Evolutionary conservation across 768 basidiomycete species (phyloP).

Genomic region (Hypsizygus marmoreus): DNA sequence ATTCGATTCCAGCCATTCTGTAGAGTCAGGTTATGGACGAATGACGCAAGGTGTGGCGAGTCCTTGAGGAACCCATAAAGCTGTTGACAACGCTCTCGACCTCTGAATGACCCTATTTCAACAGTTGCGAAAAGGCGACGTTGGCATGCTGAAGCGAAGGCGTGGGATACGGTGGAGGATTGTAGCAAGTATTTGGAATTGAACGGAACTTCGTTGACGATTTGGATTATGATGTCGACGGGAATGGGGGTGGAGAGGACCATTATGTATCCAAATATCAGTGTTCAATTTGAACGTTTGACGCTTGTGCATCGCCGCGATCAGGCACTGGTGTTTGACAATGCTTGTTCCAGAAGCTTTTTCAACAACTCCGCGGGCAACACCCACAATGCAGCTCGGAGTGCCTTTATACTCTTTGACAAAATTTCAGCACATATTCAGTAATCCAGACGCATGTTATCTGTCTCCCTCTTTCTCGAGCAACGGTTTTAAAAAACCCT

Average conservation of each 20-base stretch:
- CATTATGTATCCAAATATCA: too few species aligned
- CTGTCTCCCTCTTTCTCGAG: too few species aligned
- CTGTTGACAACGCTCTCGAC: neutral
- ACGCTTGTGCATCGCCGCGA: too few species aligned
- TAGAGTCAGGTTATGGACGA: slow-evolving; percentile 2
- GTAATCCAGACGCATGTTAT: too few species aligned
- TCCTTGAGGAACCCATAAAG: neutral
- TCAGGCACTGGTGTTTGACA: too few species aligned
- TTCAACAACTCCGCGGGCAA: too few species aligned
- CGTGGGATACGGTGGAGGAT: slow-evolving; percentile 1
- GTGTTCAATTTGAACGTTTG: too few species aligned
- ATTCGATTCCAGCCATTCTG: neutral
- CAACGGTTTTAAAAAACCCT: too few species aligned
- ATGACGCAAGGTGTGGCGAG: slow-evolving; percentile 2
- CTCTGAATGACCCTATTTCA: neutral
- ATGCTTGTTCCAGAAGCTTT: too few species aligned
- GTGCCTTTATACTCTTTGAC: too few species aligned
- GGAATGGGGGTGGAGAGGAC: neutral
- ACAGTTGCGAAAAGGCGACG: neutral
- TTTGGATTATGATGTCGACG: slow-evolving; percentile 1
- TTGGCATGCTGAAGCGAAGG: slow-evolving; percentile 3
- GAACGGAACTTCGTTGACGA: neutral
- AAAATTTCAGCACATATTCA: too few species aligned
- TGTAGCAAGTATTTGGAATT: neutral
- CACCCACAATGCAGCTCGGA: too few species aligned